Evolutionary conservation across 2,329 filamentous ascomycete species (phyloP).

Genomic region (Pestalotiopsis sp.): DNA sequence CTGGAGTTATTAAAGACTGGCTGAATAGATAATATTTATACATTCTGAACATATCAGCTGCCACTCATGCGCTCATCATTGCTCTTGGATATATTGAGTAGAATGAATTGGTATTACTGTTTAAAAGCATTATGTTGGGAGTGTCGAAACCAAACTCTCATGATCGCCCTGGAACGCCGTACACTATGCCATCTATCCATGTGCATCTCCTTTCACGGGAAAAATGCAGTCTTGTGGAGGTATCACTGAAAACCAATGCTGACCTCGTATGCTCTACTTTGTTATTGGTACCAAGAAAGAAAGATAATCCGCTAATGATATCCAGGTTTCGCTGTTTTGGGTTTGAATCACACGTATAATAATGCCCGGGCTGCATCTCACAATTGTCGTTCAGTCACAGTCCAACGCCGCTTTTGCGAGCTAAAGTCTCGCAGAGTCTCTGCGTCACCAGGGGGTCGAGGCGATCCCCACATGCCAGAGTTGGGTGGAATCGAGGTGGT

Average conservation of each 20-base stretch:
- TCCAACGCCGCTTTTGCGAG: conserved; percentile 57
- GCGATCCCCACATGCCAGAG: conserved; percentile 49
- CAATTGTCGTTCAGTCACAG: conserved; percentile 50
- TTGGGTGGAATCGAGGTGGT: conserved; percentile 36
- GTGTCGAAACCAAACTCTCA: background rate
- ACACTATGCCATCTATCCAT: background rate
- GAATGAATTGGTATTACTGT: background rate
- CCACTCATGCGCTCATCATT: background rate
- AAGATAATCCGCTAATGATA: background rate
- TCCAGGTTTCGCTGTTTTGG: background rate
- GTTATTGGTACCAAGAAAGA: background rate
- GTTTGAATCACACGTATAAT: background rate
- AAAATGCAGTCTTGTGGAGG: background rate
- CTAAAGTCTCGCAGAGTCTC: conserved; percentile 50
- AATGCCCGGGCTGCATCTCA: background rate
- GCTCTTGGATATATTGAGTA: background rate
- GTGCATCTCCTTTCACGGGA: background rate
- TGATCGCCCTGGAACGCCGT: background rate
- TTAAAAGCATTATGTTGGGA: background rate
- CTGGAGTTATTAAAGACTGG: background rate
- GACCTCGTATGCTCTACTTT: background rate
- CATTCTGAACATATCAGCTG: background rate
- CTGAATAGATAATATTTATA: background rate
- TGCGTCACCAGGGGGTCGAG: conserved; percentile 45
- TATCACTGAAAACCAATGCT: background rate